These are phyloP conservation scores for Trichoderma koningiopsis DNA, from an alignment of 2,329 filamentous ascomycete genomes.

Conservation along the genomic window DNA sequence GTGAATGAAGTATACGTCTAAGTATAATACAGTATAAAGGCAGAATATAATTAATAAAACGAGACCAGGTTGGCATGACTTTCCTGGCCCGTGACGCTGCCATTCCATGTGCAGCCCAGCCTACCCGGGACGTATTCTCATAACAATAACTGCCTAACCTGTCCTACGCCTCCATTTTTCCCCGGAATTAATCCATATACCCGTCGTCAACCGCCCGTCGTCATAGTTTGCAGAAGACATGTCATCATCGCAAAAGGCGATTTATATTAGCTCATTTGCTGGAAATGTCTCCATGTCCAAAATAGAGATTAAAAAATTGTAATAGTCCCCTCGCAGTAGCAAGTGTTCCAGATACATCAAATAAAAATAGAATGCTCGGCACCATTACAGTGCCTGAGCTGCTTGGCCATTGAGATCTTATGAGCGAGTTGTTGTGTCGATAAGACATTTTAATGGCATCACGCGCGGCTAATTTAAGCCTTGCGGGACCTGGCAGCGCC, in stretches of 20 bases:
- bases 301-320: constrained; percentile 26
- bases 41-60: constrained; percentile 25
- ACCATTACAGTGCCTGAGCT: neutral
- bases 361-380: neutral
- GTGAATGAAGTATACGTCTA: constrained; percentile 18
- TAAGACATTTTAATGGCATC: neutral
- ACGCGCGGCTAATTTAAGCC: constrained; percentile 47
- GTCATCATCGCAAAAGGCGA: constrained; percentile 28
- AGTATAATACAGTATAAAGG: constrained; percentile 26
- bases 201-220: constrained; percentile 35
- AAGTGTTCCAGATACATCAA: constrained; percentile 6
- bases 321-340: neutral
- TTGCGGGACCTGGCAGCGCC: constrained; percentile 69
- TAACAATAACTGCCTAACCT: constrained; percentile 18
- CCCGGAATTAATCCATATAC: constrained; percentile 31
- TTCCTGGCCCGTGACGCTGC: constrained; percentile 20
- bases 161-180: constrained; percentile 24
- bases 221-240: constrained; percentile 38
- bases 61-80: constrained; percentile 16
- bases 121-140: constrained; percentile 19
- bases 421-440: neutral
- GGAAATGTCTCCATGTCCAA: constrained; percentile 25
- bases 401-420: neutral
- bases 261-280: constrained; percentile 29
- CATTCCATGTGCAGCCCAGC: constrained; percentile 16